A percentile compares a stretch with the other conserved stretches of the same genome.
These are phyloP conservation scores for Polytrichum formosum DNA, from an alignment of 225 moss, liverwort and hornwort species.

Conservation along the genomic window DNA sequence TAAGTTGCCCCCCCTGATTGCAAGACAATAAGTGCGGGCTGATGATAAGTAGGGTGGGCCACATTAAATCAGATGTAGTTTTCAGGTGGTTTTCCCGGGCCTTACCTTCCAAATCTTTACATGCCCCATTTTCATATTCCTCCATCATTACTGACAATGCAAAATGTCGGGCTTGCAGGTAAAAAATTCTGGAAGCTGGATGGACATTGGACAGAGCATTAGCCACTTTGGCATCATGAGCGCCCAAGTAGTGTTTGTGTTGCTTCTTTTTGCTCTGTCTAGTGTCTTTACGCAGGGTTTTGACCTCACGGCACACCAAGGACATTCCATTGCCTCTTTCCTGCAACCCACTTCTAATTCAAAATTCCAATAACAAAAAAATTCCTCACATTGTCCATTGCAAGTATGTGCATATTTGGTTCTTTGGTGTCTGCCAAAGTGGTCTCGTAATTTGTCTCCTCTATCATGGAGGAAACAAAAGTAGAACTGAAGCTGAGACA, in stretches of 20 bases:
- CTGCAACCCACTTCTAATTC: slow-evolving; percentile 32
- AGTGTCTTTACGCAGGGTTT: slow-evolving; percentile 76
- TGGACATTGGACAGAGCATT: slow-evolving; percentile 98
- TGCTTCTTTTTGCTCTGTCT: slow-evolving; percentile 93
- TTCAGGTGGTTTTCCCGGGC: too few relatives aligned
- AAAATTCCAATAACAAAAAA: slow-evolving; percentile 26
- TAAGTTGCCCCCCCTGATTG: too few relatives aligned
- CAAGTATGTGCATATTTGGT: too few relatives aligned
- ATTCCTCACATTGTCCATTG: too few relatives aligned
- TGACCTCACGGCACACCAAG: slow-evolving; percentile 61
- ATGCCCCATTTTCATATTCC: background rate
- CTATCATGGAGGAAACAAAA: too few relatives aligned
- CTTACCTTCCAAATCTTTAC: background rate
- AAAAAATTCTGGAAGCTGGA: slow-evolving; percentile 92
- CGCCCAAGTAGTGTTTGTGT: slow-evolving; percentile 94
- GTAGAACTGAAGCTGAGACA: too few relatives aligned
- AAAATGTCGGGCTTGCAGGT: slow-evolving; percentile 45
- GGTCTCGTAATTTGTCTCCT: too few relatives aligned
- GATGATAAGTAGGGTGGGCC: too few relatives aligned
- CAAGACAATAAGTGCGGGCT: too few relatives aligned
- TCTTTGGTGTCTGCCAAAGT: too few relatives aligned
- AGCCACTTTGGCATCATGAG: slow-evolving; percentile 99
- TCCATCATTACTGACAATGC: background rate
- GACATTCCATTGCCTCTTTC: slow-evolving; percentile 25
- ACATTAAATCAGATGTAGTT: too few relatives aligned